phyloP scores from a whole-genome alignment of 495 filamentous ascomycete species.

The Neurospora sp. region DNA sequence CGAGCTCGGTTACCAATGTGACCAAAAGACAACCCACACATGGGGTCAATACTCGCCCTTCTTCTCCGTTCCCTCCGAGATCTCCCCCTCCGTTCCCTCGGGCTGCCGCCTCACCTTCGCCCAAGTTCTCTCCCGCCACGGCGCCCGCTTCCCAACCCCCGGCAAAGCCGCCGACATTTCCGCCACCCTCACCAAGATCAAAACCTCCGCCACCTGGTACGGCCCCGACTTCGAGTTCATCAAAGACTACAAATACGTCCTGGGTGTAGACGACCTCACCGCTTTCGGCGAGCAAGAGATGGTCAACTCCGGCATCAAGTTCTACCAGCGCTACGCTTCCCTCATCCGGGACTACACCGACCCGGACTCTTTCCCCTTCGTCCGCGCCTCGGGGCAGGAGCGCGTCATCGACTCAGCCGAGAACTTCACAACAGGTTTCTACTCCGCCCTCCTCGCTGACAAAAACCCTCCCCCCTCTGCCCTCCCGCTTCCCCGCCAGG shows the following conservation, averaged over 20 bases:
- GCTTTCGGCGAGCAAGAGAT: conserved; percentile 62
- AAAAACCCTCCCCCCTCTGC: conserved; percentile 9
- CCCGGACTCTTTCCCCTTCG: conserved; percentile 47
- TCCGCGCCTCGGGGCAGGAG: conserved; percentile 58
- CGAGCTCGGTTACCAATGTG: conserved; percentile 49
- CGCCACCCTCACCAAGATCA: conserved; percentile 48
- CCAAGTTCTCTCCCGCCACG: conserved; percentile 72
- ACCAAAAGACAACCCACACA: conserved; percentile 45
- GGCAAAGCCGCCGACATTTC: conserved; percentile 50
- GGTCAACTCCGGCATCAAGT: conserved; percentile 61
- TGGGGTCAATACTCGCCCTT: conserved; percentile 88
- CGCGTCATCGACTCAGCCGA: conserved; percentile 66
- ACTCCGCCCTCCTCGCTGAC: conserved; percentile 44
- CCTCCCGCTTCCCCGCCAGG: conserved; percentile 36
- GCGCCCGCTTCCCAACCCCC: conserved; percentile 67
- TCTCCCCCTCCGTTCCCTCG: conserved; percentile 45
- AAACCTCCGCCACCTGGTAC: conserved; percentile 45
- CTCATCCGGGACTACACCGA: conserved; percentile 32
- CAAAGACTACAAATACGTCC: conserved; percentile 54
- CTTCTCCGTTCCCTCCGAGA: conserved; percentile 57
- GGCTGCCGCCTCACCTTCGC: conserved; percentile 66
- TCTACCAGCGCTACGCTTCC: conserved; percentile 57
- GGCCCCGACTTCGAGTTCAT: conserved; percentile 53
- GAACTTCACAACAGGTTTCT: conserved; percentile 64
- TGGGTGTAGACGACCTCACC: conserved; percentile 69